Conservation (phyloP, 192 early-diverging fungal genomes). For the Linnemannia exigua region DNA sequence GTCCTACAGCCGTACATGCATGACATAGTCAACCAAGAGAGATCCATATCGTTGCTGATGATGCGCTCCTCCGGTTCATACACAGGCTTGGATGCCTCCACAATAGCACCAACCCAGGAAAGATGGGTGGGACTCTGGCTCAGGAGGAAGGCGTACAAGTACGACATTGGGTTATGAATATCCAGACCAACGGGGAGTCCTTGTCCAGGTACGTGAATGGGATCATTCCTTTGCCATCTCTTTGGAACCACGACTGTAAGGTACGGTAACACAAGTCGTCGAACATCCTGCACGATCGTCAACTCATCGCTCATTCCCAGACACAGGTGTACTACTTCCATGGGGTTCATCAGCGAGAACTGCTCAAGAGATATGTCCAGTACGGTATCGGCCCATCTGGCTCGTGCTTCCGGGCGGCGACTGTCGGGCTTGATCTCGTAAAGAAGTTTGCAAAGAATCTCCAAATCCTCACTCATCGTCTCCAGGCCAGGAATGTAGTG, state of each 20-base stretch:
- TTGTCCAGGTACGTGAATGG: conserved; percentile 16
- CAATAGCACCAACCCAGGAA: conserved; percentile 59
- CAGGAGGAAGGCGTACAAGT: conserved; percentile 65
- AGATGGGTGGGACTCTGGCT: conserved; percentile 55
- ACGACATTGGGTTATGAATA: conserved; percentile 34
- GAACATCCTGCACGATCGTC: conserved; percentile 65
- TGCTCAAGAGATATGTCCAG: conserved; percentile 49
- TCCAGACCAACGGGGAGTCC: conserved; percentile 41
- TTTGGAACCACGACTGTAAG: conserved; percentile 38
- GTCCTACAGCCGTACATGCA: conserved; percentile 64
- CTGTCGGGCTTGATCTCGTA: conserved; percentile 68
- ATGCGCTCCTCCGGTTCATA: conserved; percentile 62
- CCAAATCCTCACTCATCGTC: conserved; percentile 66
- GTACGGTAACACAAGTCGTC: conserved; percentile 64
- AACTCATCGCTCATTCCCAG: conserved; percentile 50
- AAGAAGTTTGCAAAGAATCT: conserved; percentile 69
- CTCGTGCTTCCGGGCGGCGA: conserved; percentile 28
- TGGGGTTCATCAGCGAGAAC: conserved; percentile 56
- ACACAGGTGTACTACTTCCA: conserved; percentile 56
- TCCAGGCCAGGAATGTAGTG: conserved; percentile 67
- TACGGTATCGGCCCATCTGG: conserved; percentile 31
- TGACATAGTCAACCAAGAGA: conserved; percentile 63
- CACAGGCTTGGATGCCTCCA: conserved; percentile 68
- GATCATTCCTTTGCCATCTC: conserved; percentile 38
- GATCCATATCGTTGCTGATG: conserved; percentile 64